phyloP scores from a whole-genome alignment of 805 yeast genomes.

The Candida berthetii region DNA sequence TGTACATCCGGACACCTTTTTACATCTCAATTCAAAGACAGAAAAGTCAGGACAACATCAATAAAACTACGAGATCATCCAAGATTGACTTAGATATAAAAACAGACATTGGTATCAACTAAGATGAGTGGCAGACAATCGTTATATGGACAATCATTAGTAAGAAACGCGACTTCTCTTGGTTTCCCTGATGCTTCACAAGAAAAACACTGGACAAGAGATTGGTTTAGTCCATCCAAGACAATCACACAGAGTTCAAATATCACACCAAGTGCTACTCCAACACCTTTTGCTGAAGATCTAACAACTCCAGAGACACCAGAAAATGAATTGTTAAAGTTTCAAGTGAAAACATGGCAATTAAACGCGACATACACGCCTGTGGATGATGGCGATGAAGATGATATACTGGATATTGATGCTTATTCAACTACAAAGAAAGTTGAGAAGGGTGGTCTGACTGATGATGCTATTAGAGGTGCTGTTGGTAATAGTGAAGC shows the following conservation, averaged over 20 bases:
- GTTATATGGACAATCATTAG: constrained; percentile 19
- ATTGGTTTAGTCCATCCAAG: constrained; percentile 18
- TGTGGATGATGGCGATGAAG: constrained; percentile 27
- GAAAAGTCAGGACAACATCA: too few relatives aligned
- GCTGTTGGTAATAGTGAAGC: constrained; percentile 44
- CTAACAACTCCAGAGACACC: not conserved
- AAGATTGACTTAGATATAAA: too few relatives aligned
- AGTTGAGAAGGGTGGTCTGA: constrained; percentile 23
- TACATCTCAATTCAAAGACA: too few relatives aligned
- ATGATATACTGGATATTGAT: constrained; percentile 40
- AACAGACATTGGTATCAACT: not conserved
- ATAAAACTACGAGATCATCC: too few relatives aligned
- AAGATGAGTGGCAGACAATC: constrained; percentile 18
- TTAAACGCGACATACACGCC: constrained; percentile 13
- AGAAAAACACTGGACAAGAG: constrained; percentile 21
- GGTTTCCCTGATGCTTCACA: constrained; percentile 8
- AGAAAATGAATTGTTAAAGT: constrained; percentile 11
- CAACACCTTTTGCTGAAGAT: constrained; percentile 21
- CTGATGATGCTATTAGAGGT: constrained; percentile 45
- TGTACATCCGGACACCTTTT: too few relatives aligned
- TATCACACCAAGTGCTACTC: constrained; percentile 16
- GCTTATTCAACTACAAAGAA: constrained; percentile 22
- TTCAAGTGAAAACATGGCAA: constrained; percentile 28
- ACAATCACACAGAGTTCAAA: constrained; percentile 6
- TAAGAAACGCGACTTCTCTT: constrained; percentile 16